Base-by-base conservation (phyloP, 768 basidiomycete genomes). In the Kwoniella newhampshirensis region DNA sequence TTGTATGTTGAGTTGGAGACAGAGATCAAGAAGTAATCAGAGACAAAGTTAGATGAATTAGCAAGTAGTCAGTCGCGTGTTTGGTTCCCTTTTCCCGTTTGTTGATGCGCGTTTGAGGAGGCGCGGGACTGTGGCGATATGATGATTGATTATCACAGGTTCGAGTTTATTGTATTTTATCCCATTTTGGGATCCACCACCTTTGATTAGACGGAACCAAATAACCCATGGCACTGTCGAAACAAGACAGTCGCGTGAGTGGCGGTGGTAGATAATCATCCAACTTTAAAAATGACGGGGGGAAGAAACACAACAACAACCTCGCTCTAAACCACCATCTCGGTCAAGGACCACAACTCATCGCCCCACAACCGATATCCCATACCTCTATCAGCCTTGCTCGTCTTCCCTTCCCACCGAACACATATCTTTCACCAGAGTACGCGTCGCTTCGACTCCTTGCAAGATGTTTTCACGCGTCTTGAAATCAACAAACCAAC, bases 391-490 rank as follows among this genome's bases (percentile, higher is more conserved):
- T 6, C 25, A 51, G 21, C 12, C 20, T 20, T 11, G 21, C 32
- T 13, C 49, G 13, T 12, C 32, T 51, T 4, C 9, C 20, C 36
- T 8, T 30, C 49, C 4, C 6, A 37, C 2, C 32, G 17, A 23
- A n/a, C 28, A 26, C 51, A n/a, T 48, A 13, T 11, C 27, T 18
- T 30, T 48, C 13, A 6, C 32, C 32, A 30, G 30, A 12, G 25
- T 26, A 20, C 9, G 13, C 45, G 11, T 21, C 45, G 6, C 32
- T 6, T 32, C 13, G 7, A 32, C 32, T 13, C 32, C 13, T n/a
- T 32, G n/a, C 59, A 70, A 23, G 58, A 75, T 75, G 71, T 71
- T 75, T 57, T 66, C 74, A 43, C 63, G 71, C 35, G 71, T 75
- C 17, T 57, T 75, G n/a, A 73, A 73, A 49, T 57, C 62, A 32